These are phyloP conservation scores for Debaryomycetaceae sp. DNA, from an alignment of 1,139 yeast species.

Conservation along the genomic window DNA sequence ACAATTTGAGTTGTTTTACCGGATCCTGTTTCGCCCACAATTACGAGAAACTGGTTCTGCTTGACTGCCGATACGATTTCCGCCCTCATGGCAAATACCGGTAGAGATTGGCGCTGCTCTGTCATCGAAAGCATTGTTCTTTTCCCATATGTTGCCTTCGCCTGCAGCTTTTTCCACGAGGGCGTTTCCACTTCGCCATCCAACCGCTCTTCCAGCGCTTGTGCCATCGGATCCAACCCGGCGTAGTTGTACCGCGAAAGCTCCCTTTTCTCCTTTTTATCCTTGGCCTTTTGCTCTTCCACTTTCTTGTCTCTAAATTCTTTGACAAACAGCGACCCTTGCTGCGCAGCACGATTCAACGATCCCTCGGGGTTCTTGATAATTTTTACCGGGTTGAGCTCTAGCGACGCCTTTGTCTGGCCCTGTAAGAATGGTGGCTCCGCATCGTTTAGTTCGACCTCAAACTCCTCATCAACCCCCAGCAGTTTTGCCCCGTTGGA, in stretches of 20 bases:
- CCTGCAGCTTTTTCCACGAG: slow-evolving; percentile 47
- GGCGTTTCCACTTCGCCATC: slow-evolving; percentile 8
- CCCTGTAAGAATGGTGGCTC: slow-evolving; percentile 75
- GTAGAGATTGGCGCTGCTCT: slow-evolving; percentile 66
- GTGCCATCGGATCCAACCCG: slow-evolving; percentile 37
- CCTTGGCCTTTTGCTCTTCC: slow-evolving; percentile 47
- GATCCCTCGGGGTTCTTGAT: slow-evolving; percentile 77
- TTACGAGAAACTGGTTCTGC: slow-evolving; percentile 40
- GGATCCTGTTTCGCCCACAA: slow-evolving; percentile 48
- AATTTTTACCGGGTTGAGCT: slow-evolving; percentile 51
- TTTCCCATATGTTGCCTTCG: slow-evolving; percentile 48
- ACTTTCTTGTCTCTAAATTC: slow-evolving; percentile 60
- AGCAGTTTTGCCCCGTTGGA: slow-evolving; percentile 16
- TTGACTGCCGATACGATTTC: slow-evolving; percentile 54
- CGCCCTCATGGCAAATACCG: slow-evolving; percentile 63
- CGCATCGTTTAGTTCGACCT: slow-evolving; percentile 65
- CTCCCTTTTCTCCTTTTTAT: slow-evolving; percentile 23
- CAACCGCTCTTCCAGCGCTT: slow-evolving; percentile 6
- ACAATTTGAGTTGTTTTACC: slow-evolving; percentile 43
- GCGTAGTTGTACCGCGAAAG: slow-evolving; percentile 16
- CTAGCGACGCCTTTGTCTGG: slow-evolving; percentile 38
- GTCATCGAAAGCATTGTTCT: slow-evolving; percentile 48
- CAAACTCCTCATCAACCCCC: slow-evolving; percentile 52
- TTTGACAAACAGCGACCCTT: slow-evolving; percentile 67
- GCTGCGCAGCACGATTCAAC: slow-evolving; percentile 67